Percentiles rank a stretch among this genome's conserved stretches.
phyloP scores from a whole-genome alignment of 1,284 basidiomycete genomes.

The Amylostereum areolatum region DNA sequence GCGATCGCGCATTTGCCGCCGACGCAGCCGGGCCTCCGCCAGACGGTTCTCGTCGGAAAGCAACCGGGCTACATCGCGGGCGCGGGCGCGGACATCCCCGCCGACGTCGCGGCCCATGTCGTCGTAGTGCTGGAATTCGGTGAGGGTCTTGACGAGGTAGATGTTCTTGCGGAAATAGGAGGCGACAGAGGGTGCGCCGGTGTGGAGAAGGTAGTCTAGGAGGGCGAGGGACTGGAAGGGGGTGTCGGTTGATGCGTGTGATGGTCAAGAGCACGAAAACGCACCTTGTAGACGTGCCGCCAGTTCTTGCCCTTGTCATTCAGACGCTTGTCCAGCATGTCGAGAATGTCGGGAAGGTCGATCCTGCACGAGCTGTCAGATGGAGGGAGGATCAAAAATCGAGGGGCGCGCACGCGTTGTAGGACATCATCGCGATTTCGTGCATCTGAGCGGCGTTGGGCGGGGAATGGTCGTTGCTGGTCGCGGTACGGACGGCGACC shows the following conservation, averaged over 20 bases:
- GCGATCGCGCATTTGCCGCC: slow-evolving; percentile 87
- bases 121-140: slow-evolving; percentile 96
- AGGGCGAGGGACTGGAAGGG: slow-evolving; percentile 77
- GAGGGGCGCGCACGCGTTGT: slow-evolving; percentile 76
- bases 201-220: slow-evolving; percentile 92
- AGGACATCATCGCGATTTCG: slow-evolving; percentile 93
- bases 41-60: slow-evolving; percentile 81
- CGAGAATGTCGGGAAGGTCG: slow-evolving; percentile 98
- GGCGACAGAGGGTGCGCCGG: slow-evolving; percentile 94
- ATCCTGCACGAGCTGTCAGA: slow-evolving; percentile 42
- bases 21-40: slow-evolving; percentile 71
- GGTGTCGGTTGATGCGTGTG: slow-evolving; percentile 3
- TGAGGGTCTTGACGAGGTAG: slow-evolving; percentile 96
- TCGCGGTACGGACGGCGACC: slow-evolving; percentile 92
- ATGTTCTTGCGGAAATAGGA: slow-evolving; percentile 96
- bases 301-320: slow-evolving; percentile 99
- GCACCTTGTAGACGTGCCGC: slow-evolving; percentile 97
- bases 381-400: background rate
- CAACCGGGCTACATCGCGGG: slow-evolving; percentile 94
- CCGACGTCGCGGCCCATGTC: slow-evolving; percentile 93
- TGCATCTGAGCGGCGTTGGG: slow-evolving; percentile 97
- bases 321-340: slow-evolving; percentile 96
- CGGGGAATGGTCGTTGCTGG: slow-evolving; percentile 96
- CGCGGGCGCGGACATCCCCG: slow-evolving; percentile 95
- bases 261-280: slow-evolving; percentile 7